Conservation (phyloP, 352 stramenopile species). For the Peronospora tabacina region DNA sequence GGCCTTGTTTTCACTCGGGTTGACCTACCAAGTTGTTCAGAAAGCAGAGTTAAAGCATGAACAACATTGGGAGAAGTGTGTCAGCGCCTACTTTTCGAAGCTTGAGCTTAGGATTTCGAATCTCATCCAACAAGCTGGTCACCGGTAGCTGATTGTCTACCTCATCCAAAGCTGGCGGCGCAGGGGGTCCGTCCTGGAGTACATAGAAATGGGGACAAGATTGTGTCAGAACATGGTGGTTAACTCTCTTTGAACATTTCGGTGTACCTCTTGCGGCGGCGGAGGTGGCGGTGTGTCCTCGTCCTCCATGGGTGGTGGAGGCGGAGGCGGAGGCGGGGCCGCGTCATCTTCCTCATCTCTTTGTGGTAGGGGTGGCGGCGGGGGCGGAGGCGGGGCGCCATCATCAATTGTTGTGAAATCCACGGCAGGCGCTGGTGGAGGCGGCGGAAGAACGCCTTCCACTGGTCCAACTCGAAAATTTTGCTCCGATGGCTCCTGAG, state of each 20-base stretch:
- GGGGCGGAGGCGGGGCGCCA: slow-evolving; percentile 45
- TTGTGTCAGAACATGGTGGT: not conserved
- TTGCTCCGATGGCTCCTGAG: slow-evolving; percentile 49
- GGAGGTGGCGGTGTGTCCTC: slow-evolving; percentile 46
- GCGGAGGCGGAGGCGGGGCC: slow-evolving; percentile 35
- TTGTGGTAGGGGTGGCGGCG: slow-evolving; percentile 37
- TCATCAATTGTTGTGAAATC: slow-evolving; percentile 48
- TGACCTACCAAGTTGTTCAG: slow-evolving; percentile 20
- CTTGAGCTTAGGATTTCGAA: slow-evolving; percentile 51
- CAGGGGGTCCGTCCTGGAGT: slow-evolving; percentile 27
- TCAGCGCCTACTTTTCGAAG: slow-evolving; percentile 34
- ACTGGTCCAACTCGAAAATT: slow-evolving; percentile 54
- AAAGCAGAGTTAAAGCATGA: slow-evolving; percentile 1
- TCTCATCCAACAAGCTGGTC: slow-evolving; percentile 48
- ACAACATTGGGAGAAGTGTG: not conserved
- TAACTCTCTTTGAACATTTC: not conserved
- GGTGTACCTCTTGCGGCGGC: slow-evolving; percentile 30
- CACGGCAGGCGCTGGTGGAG: slow-evolving; percentile 46
- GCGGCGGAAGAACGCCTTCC: slow-evolving; percentile 55
- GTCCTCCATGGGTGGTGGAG: slow-evolving; percentile 40
- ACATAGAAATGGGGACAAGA: slow-evolving; percentile 1
- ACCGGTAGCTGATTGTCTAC: slow-evolving; percentile 26
- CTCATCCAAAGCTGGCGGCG: slow-evolving; percentile 21
- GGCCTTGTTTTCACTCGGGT: slow-evolving; percentile 26
- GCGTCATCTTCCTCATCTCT: slow-evolving; percentile 36